Evolutionary conservation across 139 green algal species (phyloP), one percentile per base, ranked within the genome.

Genomic region (Coelastrella sp.): DNA sequence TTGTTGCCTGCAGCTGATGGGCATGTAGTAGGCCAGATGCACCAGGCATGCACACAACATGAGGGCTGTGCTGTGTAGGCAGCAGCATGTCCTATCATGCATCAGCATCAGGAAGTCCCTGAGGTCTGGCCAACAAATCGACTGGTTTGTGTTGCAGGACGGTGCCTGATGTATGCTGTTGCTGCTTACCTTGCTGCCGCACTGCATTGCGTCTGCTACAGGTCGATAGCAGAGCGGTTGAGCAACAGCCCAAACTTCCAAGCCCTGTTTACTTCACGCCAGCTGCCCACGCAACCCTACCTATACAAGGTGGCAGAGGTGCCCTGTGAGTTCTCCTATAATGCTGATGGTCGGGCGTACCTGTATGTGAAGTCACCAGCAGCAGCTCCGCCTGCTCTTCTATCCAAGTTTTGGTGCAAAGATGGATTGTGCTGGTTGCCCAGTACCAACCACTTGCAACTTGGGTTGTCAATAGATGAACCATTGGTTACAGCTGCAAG

Each of bases 191-290:
- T 49, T 49, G 35, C 35, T 49, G 35, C 35, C 35, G 35, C 35
- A 49, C 35, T 49, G 35, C 35, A 49, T 49, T 49, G 35, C 35
- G 70, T 24, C n/a, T 10, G 22, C 25, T 88, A 35, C 68, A 87
- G 90, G 17, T 85, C 86, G 14, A 83, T 95, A 14, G 89, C 93
- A 20, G 87, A 93, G 89, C 91, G 93, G 7, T 79, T 95, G 24
- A 63, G 57, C 4, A 65, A 58, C 17, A 90, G 83, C 72, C 89
- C 89, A 56, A 91, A 24, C 78, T 95, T 95, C 91, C 87, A 87
- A 22, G 83, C 92, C 70, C 87, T 95, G 15, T 76, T 92, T 22
- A 94, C 93, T 0, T 92, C 91, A 10, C 89, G 93, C 6, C 73
- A 87, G 87, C 87, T 95, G 79, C 93, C 93, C 57, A 87, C 90